Evolutionary conservation across 83 land plant species (phyloP), one percentile per base, ranked within the genome.

Genomic region (Diphasiastrum complanatum): DNA sequence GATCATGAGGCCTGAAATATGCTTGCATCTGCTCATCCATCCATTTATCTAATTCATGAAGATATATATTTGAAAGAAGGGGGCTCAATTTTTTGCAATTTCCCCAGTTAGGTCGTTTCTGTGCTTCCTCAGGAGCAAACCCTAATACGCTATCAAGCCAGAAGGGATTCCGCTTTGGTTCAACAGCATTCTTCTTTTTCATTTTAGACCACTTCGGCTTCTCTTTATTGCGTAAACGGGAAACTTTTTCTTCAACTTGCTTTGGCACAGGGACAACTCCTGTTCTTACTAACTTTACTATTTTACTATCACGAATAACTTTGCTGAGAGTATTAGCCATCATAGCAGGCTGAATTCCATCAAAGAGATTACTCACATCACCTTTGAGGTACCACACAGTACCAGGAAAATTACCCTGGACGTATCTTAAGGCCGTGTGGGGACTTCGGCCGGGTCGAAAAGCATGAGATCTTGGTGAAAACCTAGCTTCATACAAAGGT

Each of bases 101-200:
- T 2, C 83, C 93, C 67, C 81, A 87, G 29, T 28, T 46, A 5
- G 93, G 89, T 10, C 69, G 65, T 56, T 67, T 72, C 0, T 45
- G 65, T 6, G 89, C 86, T 45, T 87, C 93, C 43, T 79, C 73
- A 0, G 93, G 93, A 1, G 86, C 89, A 65, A 87, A 84, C 47
- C 60, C 68, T 33, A 77, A 81, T 63, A 87, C 81, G 14, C 76
- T 79, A 43, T 87, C 76, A 45, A 87, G 60, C 93, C 93, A 87
- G 60, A 79, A 84, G 0, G 89, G 93, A 47, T 84, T 83, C 2
- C 89, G 93, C 55, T 84, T 87, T 3, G 86, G 83, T 78, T 85
- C 87, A 58, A 81, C 69, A 33, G 72, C 83, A 3, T 63, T 65
- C 54, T 65, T 74, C 75, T 78, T 80, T 69, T 81, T 83, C 80